Base-by-base conservation (phyloP, 2,329 filamentous ascomycete genomes). In the Aspergillus neotritici region DNA sequence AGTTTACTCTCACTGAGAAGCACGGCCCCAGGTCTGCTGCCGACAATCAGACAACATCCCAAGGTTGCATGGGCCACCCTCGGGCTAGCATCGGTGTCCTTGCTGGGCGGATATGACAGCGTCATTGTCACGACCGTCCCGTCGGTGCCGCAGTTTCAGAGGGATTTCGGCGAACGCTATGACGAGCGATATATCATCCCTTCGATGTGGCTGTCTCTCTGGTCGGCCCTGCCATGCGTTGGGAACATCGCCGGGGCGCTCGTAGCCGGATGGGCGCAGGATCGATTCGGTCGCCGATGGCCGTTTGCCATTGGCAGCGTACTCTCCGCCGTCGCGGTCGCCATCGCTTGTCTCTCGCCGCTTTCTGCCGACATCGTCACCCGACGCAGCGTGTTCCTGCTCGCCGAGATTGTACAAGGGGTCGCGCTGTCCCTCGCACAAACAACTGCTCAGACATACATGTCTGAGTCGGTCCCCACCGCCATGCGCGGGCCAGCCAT, bases 381-480 rank as follows among this genome's bases (percentile, higher is more conserved):
- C 8, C 63, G 66, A 11, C 60, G 69, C 5, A 55, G 58, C 25
- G 51, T 70, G 8, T 75, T 75, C 51, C 61, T 75, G 4, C 61
- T 64, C 1, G 73, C 68, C 29, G 73, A 74, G 44, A 58, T 70
- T 12, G 53, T 73, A 12, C 69, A 74, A 42, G 72, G 74, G 5
- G 53, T 67, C 34, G 62, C 69, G 2, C 66, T 74, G 30, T 73
- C 73, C 10, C 65, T 70, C 35, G 60, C 73, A 41, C 69, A 70
- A 57, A 61, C 65, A 30, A 65, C 66, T 5, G 62, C 64, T 4
- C 63, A 71, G 44, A 76, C 73, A 0, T 76, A 75, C 58, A 67
- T 75, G 50, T 75, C 73, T 10, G 74, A 77, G 48, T 68, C 74
- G 12, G 56, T 72, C 1, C 73, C 74, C 0, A 63, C 68, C 0